Evolutionary conservation across 495 filamentous ascomycete species (phyloP), one percentile per base, ranked within the genome.

Genomic region (Sporormia fimetaria): DNA sequence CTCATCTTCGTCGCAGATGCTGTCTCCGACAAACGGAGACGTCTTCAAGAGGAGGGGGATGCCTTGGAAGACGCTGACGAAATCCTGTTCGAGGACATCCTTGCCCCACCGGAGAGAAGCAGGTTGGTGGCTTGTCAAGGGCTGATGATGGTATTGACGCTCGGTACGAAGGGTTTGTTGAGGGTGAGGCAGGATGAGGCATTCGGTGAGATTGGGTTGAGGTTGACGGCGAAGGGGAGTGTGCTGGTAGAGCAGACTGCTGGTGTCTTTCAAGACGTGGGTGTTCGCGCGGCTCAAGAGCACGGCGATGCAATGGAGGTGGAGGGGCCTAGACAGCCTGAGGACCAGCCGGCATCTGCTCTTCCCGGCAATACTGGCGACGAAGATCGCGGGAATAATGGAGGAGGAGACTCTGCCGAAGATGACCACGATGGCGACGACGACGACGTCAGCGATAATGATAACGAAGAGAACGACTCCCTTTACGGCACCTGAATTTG

Each of bases 71-170:
- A 45, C 18, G 15, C 47, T 3, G 40, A 46, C 15, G 57, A 64
- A n/a, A 62, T 75, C 20, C 25, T 58, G 0, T 85, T 92, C 53
- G 71, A 74, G 34, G 59, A 71, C 17, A 53, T 87, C 10, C 64
- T 83, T 14, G 69, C 78, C 16, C 67, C 68, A 1, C 42, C 35
- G 16, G 57, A 67, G 17, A 74, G 75, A 25, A 69, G 63, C 20
- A 64, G 63, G 10, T 59, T 67, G 11, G 73, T 84, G 0, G 81
- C 80, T 25, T 78, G 77, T 6, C 80, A 86, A 51, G 83, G 69
- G 1, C 68, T 92, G 42, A 72, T 81, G 58, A 78, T 88, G 60
- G 67, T 76, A 9, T 69, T 92, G 11, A 65, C 71, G 12, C 73
- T 88, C 6, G 78, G 72, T 7, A 84, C 76, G 7, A 81, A 75